phyloP scores from a whole-genome alignment of 306 rosid genomes.

The Quercus mongolica region DNA sequence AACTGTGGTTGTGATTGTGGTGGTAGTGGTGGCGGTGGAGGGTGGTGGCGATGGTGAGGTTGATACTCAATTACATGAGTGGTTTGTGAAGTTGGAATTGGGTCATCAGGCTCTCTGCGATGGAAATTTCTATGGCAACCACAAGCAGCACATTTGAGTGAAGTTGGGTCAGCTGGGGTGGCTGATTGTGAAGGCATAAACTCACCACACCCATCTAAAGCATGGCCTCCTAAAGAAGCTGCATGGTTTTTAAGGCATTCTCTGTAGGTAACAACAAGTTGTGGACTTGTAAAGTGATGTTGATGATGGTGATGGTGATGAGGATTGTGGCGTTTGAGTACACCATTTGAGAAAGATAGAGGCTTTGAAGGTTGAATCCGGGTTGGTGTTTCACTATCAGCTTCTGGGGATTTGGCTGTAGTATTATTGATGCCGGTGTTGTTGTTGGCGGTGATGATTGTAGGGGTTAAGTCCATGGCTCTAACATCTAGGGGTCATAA shows the following conservation, averaged over 20 bases:
- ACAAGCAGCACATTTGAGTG: constrained; percentile 92
- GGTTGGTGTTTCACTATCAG: constrained; percentile 62
- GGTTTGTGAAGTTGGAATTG: constrained; percentile 21
- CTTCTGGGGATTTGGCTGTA: constrained; percentile 59
- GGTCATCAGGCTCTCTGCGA: constrained; percentile 92
- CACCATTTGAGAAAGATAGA: constrained; percentile 65
- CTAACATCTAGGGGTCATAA: constrained; percentile 37
- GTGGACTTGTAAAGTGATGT: background rate
- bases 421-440: constrained; percentile 15
- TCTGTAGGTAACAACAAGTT: constrained; percentile 45
- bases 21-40: constrained; percentile 53
- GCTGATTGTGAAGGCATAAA: constrained; percentile 79
- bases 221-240: constrained; percentile 80
- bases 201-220: constrained; percentile 94
- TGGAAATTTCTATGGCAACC: constrained; percentile 98
- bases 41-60: constrained; percentile 81
- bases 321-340: constrained; percentile 68
- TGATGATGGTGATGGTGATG: constrained; percentile 23
- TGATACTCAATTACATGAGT: constrained; percentile 77
- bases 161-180: constrained; percentile 61
- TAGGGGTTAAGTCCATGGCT: constrained; percentile 61
- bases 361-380: constrained; percentile 59
- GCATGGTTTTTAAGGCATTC: constrained; percentile 95
- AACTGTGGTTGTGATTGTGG: constrained; percentile 35
- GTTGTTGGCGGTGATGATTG: constrained; percentile 21